Evolutionary conservation across 495 filamentous ascomycete genomes (phyloP).

Genomic region (Penicillium ucsense): DNA sequence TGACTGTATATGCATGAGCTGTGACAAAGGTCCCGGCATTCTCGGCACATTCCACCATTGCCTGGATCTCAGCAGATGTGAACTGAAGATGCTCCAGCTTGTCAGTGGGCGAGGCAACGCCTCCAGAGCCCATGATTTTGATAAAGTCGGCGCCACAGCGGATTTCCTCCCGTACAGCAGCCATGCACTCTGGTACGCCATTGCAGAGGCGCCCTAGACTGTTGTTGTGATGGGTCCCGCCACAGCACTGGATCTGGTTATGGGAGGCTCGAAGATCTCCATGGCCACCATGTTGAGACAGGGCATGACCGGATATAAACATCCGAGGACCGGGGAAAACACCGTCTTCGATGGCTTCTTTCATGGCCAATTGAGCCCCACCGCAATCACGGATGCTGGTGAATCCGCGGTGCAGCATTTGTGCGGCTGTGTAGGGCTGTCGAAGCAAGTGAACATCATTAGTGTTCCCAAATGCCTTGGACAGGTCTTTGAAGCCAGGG

Average conservation of each 20-base stretch:
- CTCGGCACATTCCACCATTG: slow-evolving; percentile 35
- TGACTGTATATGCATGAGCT: slow-evolving; percentile 43
- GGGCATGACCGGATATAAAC: slow-evolving; percentile 34
- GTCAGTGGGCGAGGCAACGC: slow-evolving; percentile 44
- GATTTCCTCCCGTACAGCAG: slow-evolving; percentile 41
- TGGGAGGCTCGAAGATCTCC: slow-evolving; percentile 34
- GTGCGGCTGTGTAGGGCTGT: slow-evolving; percentile 34
- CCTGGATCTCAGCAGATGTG: slow-evolving; percentile 40
- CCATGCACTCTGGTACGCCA: slow-evolving; percentile 41
- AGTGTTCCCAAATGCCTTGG: slow-evolving; percentile 18
- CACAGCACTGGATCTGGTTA: slow-evolving; percentile 33
- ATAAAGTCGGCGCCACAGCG: slow-evolving; percentile 45
- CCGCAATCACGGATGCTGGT: slow-evolving; percentile 44
- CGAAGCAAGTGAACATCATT: slow-evolving; percentile 24
- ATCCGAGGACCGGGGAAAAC: slow-evolving; percentile 40
- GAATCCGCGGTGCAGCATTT: slow-evolving; percentile 45
- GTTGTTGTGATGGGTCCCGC: slow-evolving; percentile 20
- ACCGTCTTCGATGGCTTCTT: slow-evolving; percentile 41
- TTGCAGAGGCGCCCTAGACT: slow-evolving; percentile 35
- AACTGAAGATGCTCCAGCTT: slow-evolving; percentile 41
- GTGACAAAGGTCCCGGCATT: slow-evolving; percentile 45
- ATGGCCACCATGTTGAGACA: slow-evolving; percentile 47
- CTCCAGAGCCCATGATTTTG: slow-evolving; percentile 49
- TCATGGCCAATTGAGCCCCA: slow-evolving; percentile 39
- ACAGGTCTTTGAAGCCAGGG: slow-evolving; percentile 24